phyloP scores from a whole-genome alignment of 192 early-diverging fungal species.

The Physocladia obscura region DNA sequence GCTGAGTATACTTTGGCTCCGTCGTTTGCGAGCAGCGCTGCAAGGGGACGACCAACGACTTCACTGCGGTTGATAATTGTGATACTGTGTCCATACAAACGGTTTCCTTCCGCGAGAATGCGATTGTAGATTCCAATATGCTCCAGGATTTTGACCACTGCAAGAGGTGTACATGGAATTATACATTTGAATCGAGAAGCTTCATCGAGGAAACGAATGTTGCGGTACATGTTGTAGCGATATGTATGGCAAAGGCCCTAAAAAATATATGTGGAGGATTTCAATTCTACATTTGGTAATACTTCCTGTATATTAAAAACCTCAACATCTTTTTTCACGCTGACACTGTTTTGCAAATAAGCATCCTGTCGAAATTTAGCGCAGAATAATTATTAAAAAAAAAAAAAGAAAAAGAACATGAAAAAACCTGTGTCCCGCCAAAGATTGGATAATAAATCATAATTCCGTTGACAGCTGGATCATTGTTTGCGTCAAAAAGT shows the following conservation, averaged over 20 bases:
- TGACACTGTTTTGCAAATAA: conserved; percentile 90
- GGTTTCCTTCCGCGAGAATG: conserved; percentile 87
- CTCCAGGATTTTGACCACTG: conserved; percentile 94
- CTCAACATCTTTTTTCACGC: conserved; percentile 90
- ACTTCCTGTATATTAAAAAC: background rate
- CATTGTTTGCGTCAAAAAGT: conserved; percentile 87
- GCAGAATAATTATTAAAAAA: background rate
- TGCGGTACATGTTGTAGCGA: conserved; percentile 95
- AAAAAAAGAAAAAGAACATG: background rate
- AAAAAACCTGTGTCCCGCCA: conserved; percentile 76
- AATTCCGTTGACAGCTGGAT: conserved; percentile 83
- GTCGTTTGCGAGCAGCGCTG: conserved; percentile 95
- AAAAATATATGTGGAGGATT: background rate
- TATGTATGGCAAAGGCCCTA: conserved; percentile 90
- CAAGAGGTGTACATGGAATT: conserved; percentile 97
- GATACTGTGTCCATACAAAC: conserved; percentile 88
- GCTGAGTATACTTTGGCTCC: conserved; percentile 96
- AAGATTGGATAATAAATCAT: conserved; percentile 99
- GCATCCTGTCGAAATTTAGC: conserved; percentile 62
- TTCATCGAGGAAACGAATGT: conserved; percentile 84
- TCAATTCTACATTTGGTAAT: too few species aligned
- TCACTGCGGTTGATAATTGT: conserved; percentile 94
- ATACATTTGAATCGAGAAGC: conserved; percentile 87
- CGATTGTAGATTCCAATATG: conserved; percentile 90
- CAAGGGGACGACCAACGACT: conserved; percentile 95